These are phyloP conservation scores for Cucurbita pepo DNA, from an alignment of 306 rosid species.

Conservation along the genomic window DNA sequence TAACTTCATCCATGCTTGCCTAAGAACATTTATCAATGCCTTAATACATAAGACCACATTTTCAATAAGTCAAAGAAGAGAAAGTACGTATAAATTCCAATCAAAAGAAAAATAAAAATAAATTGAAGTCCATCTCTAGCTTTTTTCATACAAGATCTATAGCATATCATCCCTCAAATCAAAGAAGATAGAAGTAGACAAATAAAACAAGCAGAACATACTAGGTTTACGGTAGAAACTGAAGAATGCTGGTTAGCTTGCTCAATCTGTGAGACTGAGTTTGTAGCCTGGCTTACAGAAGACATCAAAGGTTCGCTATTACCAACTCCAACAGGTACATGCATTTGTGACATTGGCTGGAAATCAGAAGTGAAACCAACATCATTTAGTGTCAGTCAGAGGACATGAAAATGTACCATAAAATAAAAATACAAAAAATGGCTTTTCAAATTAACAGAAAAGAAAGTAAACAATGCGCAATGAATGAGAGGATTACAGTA, in stretches of 20 bases:
- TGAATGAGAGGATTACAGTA: constrained; percentile 31
- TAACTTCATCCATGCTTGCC: neutral
- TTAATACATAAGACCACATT: neutral
- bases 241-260: constrained; percentile 51
- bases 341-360: constrained; percentile 65
- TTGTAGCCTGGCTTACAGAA: constrained; percentile 47
- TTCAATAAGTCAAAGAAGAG: neutral
- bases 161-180: neutral
- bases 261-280: constrained; percentile 31
- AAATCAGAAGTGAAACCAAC: constrained; percentile 37
- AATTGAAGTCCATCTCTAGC: neutral
- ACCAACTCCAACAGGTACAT: constrained; percentile 32
- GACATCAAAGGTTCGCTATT: constrained; percentile 68
- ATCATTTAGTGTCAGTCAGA: constrained; percentile 54
- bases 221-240: constrained; percentile 33
- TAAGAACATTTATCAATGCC: neutral
- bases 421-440: neutral
- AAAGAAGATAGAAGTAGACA: neutral
- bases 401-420: constrained; percentile 48
- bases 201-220: constrained; percentile 16
- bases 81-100: neutral
- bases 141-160: neutral
- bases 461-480: neutral
- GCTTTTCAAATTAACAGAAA: neutral
- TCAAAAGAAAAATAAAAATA: neutral